These are phyloP conservation scores for Plenodomus tracheiphilus DNA, from an alignment of 2,329 filamentous ascomycete species.

Conservation along the genomic window DNA sequence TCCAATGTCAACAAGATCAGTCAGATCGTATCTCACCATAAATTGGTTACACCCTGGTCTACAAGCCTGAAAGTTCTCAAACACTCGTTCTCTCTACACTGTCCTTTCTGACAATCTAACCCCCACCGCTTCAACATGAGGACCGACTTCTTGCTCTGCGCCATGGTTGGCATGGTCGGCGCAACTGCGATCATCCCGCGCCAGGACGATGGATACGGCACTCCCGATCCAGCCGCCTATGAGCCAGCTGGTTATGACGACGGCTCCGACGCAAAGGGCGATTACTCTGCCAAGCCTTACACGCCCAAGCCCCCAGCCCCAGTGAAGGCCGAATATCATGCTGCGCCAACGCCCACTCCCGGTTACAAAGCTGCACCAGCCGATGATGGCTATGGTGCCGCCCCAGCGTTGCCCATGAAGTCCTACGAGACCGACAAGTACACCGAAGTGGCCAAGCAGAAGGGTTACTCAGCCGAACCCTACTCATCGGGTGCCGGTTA, in stretches of 20 bases:
- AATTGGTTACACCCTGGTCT: slow-evolving; percentile 27
- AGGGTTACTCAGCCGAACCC: background rate
- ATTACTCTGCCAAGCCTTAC: no score
- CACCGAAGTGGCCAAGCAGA: background rate
- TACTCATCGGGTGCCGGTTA: slow-evolving; percentile 1
- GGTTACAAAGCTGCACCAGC: no score
- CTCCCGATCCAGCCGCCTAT: background rate
- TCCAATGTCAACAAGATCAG: slow-evolving; percentile 31
- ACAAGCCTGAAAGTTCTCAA: slow-evolving; percentile 20
- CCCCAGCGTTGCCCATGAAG: background rate
- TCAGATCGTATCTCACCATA: slow-evolving; percentile 23
- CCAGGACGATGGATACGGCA: background rate
- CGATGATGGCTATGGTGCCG: background rate
- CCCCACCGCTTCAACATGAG: slow-evolving; percentile 28
- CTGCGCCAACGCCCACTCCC: no score
- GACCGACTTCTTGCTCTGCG: slow-evolving; percentile 12
- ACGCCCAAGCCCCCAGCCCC: no score
- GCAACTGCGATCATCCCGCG: slow-evolving; percentile 16
- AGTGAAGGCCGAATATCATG: no score
- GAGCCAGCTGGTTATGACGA: background rate
- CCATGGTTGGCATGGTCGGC: slow-evolving; percentile 22
- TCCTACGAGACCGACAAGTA: background rate
- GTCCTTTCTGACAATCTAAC: slow-evolving; percentile 23
- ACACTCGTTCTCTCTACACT: slow-evolving; percentile 19
- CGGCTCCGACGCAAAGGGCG: background rate